Conservation (phyloP, 2,329 filamentous ascomycete species). For the Capronia epimyces region DNA sequence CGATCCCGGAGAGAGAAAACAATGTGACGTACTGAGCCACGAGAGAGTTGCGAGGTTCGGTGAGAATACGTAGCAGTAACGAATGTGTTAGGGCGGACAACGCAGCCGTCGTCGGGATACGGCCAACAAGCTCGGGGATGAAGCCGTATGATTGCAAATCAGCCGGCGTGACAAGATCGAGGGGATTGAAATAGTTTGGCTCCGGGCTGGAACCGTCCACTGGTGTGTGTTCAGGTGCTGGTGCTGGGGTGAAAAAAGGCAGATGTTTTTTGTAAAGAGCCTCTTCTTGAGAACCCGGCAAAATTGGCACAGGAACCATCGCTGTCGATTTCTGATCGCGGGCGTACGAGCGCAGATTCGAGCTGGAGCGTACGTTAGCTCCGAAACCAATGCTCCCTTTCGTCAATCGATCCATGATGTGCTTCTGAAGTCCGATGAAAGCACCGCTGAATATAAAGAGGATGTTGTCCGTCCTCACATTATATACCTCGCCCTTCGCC, state of each 20-base stretch:
- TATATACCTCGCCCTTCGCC: constrained; percentile 56
- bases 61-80: constrained; percentile 77
- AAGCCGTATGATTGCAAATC: constrained; percentile 83
- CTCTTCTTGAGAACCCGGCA: constrained; percentile 62
- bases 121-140: constrained; percentile 93
- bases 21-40: constrained; percentile 83
- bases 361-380: constrained; percentile 62
- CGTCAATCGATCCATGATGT: constrained; percentile 78
- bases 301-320: constrained; percentile 42
- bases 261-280: constrained; percentile 54
- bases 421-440: constrained; percentile 86
- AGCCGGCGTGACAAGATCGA: constrained; percentile 68
- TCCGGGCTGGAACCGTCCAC: constrained; percentile 28
- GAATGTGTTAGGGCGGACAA: constrained; percentile 66
- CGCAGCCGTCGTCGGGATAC: constrained; percentile 83
- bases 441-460: constrained; percentile 95
- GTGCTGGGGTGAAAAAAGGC: constrained; percentile 52
- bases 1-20: constrained; percentile 71
- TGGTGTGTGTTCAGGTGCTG: constrained; percentile 30
- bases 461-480: constrained; percentile 90
- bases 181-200: constrained; percentile 50
- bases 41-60: constrained; percentile 83
- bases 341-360: constrained; percentile 27
- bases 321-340: constrained; percentile 30
- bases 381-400: constrained; percentile 88